These are phyloP conservation scores for Termitomyces sp. DNA, from an alignment of 768 basidiomycete genomes.

Conservation along the genomic window DNA sequence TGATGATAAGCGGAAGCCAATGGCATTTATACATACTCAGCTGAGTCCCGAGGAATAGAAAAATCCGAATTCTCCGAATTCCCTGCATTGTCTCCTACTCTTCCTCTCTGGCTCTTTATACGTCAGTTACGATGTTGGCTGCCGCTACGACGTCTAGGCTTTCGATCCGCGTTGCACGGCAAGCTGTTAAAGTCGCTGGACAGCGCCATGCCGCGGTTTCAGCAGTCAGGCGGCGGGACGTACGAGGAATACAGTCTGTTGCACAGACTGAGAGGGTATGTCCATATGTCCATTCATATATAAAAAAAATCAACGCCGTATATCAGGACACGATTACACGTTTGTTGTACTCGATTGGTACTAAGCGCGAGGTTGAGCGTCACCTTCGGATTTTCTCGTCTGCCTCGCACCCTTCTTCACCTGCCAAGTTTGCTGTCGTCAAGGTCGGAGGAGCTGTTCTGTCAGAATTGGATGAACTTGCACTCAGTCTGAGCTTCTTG, in stretches of 20 bases:
- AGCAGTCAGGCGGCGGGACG: conserved; percentile 34
- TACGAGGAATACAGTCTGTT: conserved; percentile 52
- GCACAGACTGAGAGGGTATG: conserved; percentile 75
- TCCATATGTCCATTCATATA: conserved; percentile 9
- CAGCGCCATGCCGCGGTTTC: conserved; percentile 43
- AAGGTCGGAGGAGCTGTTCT: conserved; percentile 98
- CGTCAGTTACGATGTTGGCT: conserved; percentile 28
- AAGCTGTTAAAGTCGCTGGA: conserved; percentile 46
- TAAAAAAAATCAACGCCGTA: not conserved
- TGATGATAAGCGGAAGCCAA: conserved; percentile 16
- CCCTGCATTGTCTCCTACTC: conserved; percentile 10
- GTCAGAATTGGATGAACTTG: conserved; percentile 88
- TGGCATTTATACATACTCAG: conserved; percentile 6
- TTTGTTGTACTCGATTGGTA: conserved; percentile 93
- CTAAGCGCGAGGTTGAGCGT: conserved; percentile 95
- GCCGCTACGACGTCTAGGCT: conserved; percentile 31
- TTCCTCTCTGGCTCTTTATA: conserved; percentile 14
- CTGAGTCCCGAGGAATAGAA: conserved; percentile 18
- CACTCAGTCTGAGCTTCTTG: conserved; percentile 92
- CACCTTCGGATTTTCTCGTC: conserved; percentile 97
- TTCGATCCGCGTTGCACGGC: conserved; percentile 34
- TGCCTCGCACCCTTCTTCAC: conserved; percentile 84
- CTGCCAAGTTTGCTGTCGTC: conserved; percentile 96
- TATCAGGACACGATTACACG: conserved; percentile 93
- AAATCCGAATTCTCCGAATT: conserved; percentile 13